phyloP scores from a whole-genome alignment of 1,284 basidiomycete species.

The Pascua guehoae region DNA sequence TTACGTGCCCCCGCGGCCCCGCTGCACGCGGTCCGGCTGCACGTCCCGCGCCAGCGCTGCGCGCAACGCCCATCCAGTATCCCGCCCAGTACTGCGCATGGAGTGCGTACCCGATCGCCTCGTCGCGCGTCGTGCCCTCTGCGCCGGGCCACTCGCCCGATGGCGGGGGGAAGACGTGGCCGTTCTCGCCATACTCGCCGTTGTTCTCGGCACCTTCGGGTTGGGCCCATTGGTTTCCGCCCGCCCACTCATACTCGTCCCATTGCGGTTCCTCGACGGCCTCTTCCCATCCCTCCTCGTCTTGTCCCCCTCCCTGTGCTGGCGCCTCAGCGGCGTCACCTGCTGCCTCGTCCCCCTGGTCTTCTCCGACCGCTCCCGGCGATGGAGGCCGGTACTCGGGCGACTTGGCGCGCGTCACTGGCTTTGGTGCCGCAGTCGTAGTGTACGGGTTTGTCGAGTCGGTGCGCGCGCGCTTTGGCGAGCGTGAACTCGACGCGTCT shows the following conservation, averaged over 20 bases:
- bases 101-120: conserved; percentile 40
- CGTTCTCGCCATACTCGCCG: not conserved
- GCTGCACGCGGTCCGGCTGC: not conserved
- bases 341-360: conserved; percentile 2
- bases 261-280: conserved; percentile 5
- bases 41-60: not conserved
- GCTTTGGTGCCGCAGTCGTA: not conserved
- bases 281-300: conserved; percentile 1
- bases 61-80: conserved; percentile 47
- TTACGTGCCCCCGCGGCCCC: not conserved
- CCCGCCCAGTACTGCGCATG: conserved; percentile 48
- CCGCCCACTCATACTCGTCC: conserved; percentile 1
- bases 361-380: conserved; percentile 1
- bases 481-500: not conserved
- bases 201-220: not conserved
- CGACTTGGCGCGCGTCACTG: not conserved
- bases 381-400: conserved; percentile 17
- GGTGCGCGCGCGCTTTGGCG: not conserved
- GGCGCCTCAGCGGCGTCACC: not conserved
- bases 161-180: conserved; percentile 16
- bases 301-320: not conserved
- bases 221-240: not conserved
- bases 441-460: conserved; percentile 6
- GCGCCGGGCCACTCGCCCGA: conserved; percentile 10
- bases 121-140: conserved; percentile 19